Evolutionary conservation across 2,329 filamentous ascomycete species (phyloP).

Genomic region (Monilinia fructicola): DNA sequence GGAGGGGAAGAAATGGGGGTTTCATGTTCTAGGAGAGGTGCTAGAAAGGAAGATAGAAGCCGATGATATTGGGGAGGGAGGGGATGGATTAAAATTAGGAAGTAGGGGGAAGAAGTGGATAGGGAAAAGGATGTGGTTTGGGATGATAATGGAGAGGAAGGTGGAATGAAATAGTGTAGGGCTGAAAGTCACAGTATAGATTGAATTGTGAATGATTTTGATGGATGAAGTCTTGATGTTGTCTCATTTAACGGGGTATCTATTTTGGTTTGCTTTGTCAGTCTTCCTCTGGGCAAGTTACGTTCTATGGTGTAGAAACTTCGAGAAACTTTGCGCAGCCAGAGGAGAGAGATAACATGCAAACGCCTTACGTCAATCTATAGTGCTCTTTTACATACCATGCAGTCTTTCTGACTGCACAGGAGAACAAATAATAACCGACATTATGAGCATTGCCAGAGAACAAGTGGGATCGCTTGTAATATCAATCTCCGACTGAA

Average conservation of each 20-base stretch:
- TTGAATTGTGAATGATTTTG: background rate
- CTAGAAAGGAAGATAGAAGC: slow-evolving; percentile 50
- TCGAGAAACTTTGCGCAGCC: no score
- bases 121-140: slow-evolving; percentile 55
- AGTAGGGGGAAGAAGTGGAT: slow-evolving; percentile 64
- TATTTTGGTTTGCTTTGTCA: no score
- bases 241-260: background rate
- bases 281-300: no score
- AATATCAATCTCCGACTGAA: background rate
- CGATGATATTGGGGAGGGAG: slow-evolving; percentile 37
- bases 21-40: slow-evolving; percentile 46
- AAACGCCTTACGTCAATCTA: no score
- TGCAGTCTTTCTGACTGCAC: no score
- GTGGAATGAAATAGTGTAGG: background rate
- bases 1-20: slow-evolving; percentile 49
- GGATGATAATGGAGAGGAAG: slow-evolving; percentile 45
- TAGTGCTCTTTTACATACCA: no score
- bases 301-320: no score
- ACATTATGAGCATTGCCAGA: no score
- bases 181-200: background rate
- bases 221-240: background rate
- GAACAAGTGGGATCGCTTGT: no score
- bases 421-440: no score
- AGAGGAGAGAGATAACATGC: no score
- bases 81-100: slow-evolving; percentile 55